phyloP scores from a whole-genome alignment of 805 yeast genomes.

The Sugiyamaella lignohabitans region DNA sequence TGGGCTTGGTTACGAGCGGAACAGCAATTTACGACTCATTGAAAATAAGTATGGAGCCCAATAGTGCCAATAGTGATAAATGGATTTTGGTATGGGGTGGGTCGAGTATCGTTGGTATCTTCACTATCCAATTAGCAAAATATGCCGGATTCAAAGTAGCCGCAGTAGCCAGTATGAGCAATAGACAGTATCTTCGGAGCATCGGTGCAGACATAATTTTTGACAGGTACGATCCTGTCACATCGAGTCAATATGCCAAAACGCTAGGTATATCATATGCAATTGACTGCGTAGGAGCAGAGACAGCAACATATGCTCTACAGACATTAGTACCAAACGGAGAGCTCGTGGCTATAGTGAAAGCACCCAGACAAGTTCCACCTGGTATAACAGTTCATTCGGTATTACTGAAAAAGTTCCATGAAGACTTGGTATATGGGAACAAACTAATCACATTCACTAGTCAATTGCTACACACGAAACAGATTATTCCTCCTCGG shows the following conservation, averaged over 20 bases:
- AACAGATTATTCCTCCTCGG: slow-evolving; percentile 4
- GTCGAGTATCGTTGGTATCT: slow-evolving; percentile 53
- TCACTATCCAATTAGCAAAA: slow-evolving; percentile 55
- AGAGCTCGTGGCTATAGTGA: slow-evolving; percentile 6
- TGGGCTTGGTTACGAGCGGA: slow-evolving; percentile 49
- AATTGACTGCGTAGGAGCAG: slow-evolving; percentile 8
- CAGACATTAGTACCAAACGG: slow-evolving; percentile 4
- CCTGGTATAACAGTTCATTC: background rate
- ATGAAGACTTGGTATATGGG: slow-evolving; percentile 7
- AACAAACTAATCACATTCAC: slow-evolving; percentile 3
- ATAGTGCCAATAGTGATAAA: slow-evolving; percentile 15
- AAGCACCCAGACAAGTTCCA: slow-evolving; percentile 1
- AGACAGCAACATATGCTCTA: slow-evolving; percentile 1
- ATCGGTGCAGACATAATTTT: slow-evolving; percentile 49
- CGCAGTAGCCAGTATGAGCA: slow-evolving; percentile 45
- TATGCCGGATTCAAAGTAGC: slow-evolving; percentile 42
- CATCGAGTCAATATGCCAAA: background rate
- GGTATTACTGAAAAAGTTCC: slow-evolving; percentile 4
- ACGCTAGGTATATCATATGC: slow-evolving; percentile 2
- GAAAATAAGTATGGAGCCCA: slow-evolving; percentile 21
- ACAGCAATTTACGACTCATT: slow-evolving; percentile 31
- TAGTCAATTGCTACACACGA: background rate
- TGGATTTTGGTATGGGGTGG: slow-evolving; percentile 37
- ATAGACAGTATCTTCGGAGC: slow-evolving; percentile 36
- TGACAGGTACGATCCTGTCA: slow-evolving; percentile 28